These are phyloP conservation scores for Leonotis leonurus DNA, from an alignment of 257 asterid genomes.

Conservation along the genomic window DNA sequence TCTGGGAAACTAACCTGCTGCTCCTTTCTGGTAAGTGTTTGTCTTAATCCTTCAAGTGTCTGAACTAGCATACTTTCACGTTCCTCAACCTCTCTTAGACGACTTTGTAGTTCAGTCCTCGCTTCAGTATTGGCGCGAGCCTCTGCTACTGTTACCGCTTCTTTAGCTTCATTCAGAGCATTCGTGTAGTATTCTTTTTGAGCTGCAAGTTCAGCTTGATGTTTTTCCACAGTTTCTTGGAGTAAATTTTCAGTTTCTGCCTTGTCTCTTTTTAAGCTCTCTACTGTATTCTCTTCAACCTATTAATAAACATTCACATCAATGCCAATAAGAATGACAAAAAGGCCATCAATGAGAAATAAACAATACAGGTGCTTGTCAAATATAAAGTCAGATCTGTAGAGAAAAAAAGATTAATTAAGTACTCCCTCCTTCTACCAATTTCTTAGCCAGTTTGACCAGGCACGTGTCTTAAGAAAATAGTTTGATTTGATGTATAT, in stretches of 20 bases:
- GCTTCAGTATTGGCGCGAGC: slow-evolving; percentile 90
- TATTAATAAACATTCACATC: slow-evolving; percentile 17
- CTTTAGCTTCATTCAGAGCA: slow-evolving; percentile 85
- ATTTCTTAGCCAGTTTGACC: too few species aligned
- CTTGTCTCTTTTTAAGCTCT: slow-evolving; percentile 87
- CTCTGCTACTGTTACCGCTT: slow-evolving; percentile 95
- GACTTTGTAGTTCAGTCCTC: slow-evolving; percentile 79
- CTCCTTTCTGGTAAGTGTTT: slow-evolving; percentile 54
- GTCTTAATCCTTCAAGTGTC: slow-evolving; percentile 53
- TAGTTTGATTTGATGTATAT: too few species aligned
- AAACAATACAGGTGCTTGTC: neutral
- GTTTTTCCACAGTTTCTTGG: slow-evolving; percentile 91
- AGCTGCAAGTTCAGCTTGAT: slow-evolving; percentile 77
- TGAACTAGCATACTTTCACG: slow-evolving; percentile 56
- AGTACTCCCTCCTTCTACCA: too few species aligned
- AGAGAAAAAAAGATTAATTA: neutral
- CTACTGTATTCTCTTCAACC: slow-evolving; percentile 97
- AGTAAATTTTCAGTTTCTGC: slow-evolving; percentile 83
- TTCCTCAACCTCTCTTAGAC: slow-evolving; percentile 43
- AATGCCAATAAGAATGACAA: slow-evolving; percentile 7
- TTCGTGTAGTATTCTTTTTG: slow-evolving; percentile 84
- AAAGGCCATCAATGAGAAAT: neutral
- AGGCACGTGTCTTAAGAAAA: too few species aligned
- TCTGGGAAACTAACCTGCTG: slow-evolving; percentile 63
- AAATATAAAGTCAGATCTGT: neutral